Percentiles rank a stretch among this genome's conserved stretches.
These are phyloP conservation scores for Hypomontagnella submonticulosa DNA, from an alignment of 495 filamentous ascomycete genomes.

Conservation along the genomic window DNA sequence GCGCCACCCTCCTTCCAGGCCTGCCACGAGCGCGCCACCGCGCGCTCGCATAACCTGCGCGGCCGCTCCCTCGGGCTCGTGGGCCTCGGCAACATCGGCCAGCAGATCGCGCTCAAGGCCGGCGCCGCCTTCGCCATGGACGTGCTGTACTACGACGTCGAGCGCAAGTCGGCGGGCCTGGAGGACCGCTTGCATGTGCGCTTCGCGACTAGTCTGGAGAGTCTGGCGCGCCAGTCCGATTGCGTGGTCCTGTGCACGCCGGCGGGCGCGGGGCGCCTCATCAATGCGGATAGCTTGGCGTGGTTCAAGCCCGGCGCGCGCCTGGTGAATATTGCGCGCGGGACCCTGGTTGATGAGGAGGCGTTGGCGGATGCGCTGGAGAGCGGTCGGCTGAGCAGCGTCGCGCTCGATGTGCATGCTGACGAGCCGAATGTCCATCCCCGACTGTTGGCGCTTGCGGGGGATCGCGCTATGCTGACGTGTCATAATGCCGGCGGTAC, in stretches of 20 bases:
- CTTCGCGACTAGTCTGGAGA: slow-evolving; percentile 62
- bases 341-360: slow-evolving; percentile 74
- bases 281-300: slow-evolving; percentile 61
- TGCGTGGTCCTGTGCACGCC: slow-evolving; percentile 76
- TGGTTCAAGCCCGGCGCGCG: slow-evolving; percentile 67
- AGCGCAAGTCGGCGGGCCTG: slow-evolving; percentile 61
- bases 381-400: slow-evolving; percentile 59
- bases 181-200: slow-evolving; percentile 60
- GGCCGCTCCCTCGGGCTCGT: slow-evolving; percentile 68
- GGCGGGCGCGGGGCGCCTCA: slow-evolving; percentile 64
- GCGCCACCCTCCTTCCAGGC: slow-evolving; percentile 57
- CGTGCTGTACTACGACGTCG: slow-evolving; percentile 74
- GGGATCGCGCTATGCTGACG: slow-evolving; percentile 66
- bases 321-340: slow-evolving; percentile 79
- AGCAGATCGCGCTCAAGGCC: slow-evolving; percentile 68
- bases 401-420: slow-evolving; percentile 76
- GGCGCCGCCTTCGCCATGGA: slow-evolving; percentile 70
- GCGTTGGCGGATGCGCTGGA: slow-evolving; percentile 74
- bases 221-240: slow-evolving; percentile 66
- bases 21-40: slow-evolving; percentile 68
- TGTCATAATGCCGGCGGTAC: slow-evolving; percentile 79
- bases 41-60: slow-evolving; percentile 67
- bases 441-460: slow-evolving; percentile 60
- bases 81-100: slow-evolving; percentile 76
- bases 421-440: slow-evolving; percentile 64